Evolutionary conservation across 768 basidiomycete species (phyloP).

Genomic region (Pisolithus orientalis): DNA sequence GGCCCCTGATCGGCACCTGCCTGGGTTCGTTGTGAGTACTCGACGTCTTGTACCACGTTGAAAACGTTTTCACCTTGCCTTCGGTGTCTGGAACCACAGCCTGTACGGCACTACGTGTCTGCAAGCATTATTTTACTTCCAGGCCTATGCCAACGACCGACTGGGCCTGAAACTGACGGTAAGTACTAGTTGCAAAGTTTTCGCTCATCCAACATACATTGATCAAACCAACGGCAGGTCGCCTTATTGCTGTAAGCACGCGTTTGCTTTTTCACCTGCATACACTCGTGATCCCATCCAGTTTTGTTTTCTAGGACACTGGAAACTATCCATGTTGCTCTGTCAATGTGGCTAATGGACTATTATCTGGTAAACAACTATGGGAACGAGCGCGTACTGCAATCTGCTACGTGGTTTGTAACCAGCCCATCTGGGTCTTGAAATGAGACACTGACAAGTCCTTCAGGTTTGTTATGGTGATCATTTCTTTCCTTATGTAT

Average conservation of each 20-base stretch:
- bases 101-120: constrained; percentile 17
- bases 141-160: constrained; percentile 5
- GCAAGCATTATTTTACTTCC: constrained; percentile 7
- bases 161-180: neutral
- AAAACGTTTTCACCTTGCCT: too few relatives aligned
- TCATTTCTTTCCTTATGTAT: too few relatives aligned
- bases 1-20: too few relatives aligned
- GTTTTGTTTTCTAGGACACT: neutral
- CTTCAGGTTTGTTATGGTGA: neutral
- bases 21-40: too few relatives aligned
- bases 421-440: neutral
- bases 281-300: too few relatives aligned
- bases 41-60: too few relatives aligned
- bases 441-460: neutral
- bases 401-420: constrained; percentile 2
- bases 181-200: neutral
- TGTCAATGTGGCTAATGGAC: constrained; percentile 5
- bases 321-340: constrained; percentile 4
- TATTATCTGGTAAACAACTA: neutral
- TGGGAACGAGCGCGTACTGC: neutral
- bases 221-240: neutral
- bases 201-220: neutral
- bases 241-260: constrained; percentile 2
- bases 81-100: constrained; percentile 3
- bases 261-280: too few relatives aligned